These are phyloP conservation scores for Opeltia flavorubescens DNA, from an alignment of 495 filamentous ascomycete genomes.

Conservation along the genomic window DNA sequence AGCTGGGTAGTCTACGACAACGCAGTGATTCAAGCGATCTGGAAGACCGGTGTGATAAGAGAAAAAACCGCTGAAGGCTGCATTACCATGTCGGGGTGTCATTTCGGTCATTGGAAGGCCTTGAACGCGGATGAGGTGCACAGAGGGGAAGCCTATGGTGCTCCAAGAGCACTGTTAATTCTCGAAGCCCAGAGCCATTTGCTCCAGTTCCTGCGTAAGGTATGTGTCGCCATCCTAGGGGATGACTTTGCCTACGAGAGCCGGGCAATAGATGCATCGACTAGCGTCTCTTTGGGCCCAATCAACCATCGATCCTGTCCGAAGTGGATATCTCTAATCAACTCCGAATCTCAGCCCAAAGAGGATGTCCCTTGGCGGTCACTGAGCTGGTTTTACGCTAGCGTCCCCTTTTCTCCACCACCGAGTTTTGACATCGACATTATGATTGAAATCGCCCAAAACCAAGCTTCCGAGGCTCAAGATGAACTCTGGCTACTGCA, in stretches of 20 bases:
- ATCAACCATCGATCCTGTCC: not conserved
- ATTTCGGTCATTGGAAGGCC: not conserved
- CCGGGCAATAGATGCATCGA: not conserved
- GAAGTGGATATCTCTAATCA: not conserved
- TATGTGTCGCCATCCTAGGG: not conserved
- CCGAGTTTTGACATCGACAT: slow-evolving; percentile 9
- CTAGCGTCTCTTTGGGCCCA: not conserved
- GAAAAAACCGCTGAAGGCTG: not conserved
- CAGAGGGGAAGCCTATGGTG: slow-evolving; percentile 1
- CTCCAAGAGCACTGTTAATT: slow-evolving; percentile 5
- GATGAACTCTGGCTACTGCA: slow-evolving; percentile 14
- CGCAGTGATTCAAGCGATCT: not conserved
- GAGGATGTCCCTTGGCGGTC: not conserved
- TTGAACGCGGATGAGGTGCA: not conserved
- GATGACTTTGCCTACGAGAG: not conserved
- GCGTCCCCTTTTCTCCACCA: slow-evolving; percentile 10
- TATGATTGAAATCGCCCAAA: slow-evolving; percentile 5
- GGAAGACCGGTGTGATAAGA: not conserved
- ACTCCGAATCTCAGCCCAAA: not conserved
- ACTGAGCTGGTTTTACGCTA: not conserved
- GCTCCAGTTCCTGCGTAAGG: not conserved
- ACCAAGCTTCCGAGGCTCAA: not conserved
- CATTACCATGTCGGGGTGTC: not conserved
- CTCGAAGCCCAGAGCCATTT: slow-evolving; percentile 5
- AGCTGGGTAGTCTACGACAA: not conserved